These are phyloP conservation scores for Mucor lusitanicus DNA, from an alignment of 371 early-diverging fungal species.

Conservation along the genomic window DNA sequence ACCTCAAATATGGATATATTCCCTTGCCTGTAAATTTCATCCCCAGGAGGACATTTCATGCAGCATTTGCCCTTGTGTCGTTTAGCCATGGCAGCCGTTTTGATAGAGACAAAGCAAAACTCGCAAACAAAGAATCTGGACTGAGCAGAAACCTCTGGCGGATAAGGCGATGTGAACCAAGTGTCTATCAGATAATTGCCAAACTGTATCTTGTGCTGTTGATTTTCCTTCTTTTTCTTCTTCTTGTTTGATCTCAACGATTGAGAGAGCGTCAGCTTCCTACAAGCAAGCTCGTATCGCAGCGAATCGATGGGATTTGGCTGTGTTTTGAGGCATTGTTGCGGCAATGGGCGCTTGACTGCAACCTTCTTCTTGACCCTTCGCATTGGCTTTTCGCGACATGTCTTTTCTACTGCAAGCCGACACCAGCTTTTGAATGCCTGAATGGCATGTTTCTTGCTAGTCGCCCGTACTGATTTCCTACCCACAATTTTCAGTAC, in stretches of 20 bases:
- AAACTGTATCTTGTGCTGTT: background rate
- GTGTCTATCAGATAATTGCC: constrained; percentile 8
- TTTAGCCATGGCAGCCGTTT: constrained; percentile 61
- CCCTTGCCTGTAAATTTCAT: constrained; percentile 94
- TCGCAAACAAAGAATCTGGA: constrained; percentile 87
- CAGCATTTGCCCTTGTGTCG: constrained; percentile 49
- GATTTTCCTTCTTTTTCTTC: background rate
- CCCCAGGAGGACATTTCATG: constrained; percentile 54
- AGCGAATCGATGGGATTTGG: background rate
- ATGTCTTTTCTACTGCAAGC: background rate
- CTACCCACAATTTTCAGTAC: background rate
- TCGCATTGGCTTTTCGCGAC: background rate
- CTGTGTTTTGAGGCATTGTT: background rate
- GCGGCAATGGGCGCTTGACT: background rate
- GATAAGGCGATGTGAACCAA: constrained; percentile 95
- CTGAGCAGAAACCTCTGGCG: constrained; percentile 78
- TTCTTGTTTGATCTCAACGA: background rate
- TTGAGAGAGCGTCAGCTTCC: background rate
- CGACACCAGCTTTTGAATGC: background rate
- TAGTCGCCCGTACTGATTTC: background rate
- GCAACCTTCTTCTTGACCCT: background rate
- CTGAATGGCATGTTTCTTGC: background rate
- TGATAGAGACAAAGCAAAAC: constrained; percentile 95
- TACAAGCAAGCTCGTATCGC: background rate
- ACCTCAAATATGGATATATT: constrained; percentile 85